These are phyloP conservation scores for Apiospora aurea DNA, from an alignment of 2,329 filamentous ascomycete species.

Conservation along the genomic window DNA sequence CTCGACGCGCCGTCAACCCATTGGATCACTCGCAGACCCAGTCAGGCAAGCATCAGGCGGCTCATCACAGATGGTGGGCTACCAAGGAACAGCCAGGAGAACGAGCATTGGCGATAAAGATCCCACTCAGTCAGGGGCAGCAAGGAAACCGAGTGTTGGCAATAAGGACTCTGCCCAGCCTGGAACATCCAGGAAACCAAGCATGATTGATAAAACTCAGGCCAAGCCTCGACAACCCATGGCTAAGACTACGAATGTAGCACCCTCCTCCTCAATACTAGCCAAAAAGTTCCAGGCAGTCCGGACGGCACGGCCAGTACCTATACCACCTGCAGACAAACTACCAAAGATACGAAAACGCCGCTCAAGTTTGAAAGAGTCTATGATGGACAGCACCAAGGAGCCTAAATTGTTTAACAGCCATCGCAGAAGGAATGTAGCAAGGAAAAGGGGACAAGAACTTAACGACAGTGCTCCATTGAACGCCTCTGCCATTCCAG, in stretches of 20 bases:
- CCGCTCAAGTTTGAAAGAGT: constrained; percentile 45
- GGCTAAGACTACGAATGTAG: constrained; percentile 19
- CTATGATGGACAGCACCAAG: constrained; percentile 50
- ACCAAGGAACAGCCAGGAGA: constrained; percentile 46
- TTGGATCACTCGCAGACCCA: constrained; percentile 19
- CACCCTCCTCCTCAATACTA: constrained; percentile 21
- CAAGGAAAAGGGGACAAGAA: constrained; percentile 51
- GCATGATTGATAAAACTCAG: constrained; percentile 5
- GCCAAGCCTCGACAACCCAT: constrained; percentile 26
- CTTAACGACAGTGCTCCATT: constrained; percentile 51
- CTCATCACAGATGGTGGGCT: constrained; percentile 38
- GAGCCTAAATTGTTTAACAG: constrained; percentile 50
- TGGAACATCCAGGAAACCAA: constrained; percentile 22
- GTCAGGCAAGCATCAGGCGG: constrained; percentile 23
- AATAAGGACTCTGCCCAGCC: neutral
- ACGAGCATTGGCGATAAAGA: constrained; percentile 28
- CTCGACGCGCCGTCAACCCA: constrained; percentile 26
- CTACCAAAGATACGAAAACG: constrained; percentile 40
- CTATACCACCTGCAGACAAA: constrained; percentile 27
- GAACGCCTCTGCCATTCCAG: constrained; percentile 44
- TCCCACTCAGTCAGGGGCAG: neutral
- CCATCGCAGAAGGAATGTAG: constrained; percentile 46
- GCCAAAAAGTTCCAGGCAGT: constrained; percentile 12
- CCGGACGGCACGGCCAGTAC: neutral
- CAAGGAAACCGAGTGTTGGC: neutral